These are phyloP conservation scores for Plasmodium berghei DNA, from an alignment of 169 alveolate species.

Conservation along the genomic window DNA sequence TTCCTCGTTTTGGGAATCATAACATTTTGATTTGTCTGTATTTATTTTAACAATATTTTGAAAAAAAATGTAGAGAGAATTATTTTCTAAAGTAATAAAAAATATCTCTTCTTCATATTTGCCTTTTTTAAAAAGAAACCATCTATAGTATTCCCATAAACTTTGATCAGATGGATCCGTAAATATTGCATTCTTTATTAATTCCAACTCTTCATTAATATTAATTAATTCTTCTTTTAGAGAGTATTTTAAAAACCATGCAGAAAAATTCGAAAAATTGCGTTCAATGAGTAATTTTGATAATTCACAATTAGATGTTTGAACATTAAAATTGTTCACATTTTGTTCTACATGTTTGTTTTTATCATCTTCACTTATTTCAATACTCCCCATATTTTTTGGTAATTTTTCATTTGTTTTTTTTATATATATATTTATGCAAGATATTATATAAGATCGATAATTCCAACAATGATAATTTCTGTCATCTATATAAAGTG, in stretches of 20 bases:
- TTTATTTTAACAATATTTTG: conserved; percentile 49
- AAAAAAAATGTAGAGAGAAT: conserved; percentile 45
- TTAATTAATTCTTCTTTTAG: conserved; percentile 34
- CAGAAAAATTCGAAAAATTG: conserved; percentile 75
- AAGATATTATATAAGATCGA: conserved; percentile 55
- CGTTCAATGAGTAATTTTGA: conserved; percentile 47
- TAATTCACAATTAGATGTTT: conserved; percentile 38
- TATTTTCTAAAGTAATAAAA: conserved; percentile 44
- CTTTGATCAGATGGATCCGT: conserved; percentile 76
- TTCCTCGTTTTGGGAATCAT: conserved; percentile 32
- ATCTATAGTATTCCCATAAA: conserved; percentile 71
- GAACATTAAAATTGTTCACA: conserved; percentile 25
- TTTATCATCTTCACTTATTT: conserved; percentile 2
- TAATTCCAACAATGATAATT: conserved; percentile 74
- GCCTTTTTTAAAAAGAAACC: conserved; percentile 75
- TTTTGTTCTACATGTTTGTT: neutral
- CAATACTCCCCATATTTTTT: neutral
- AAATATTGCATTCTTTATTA: conserved; percentile 67
- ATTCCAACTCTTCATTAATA: conserved; percentile 32
- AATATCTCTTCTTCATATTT: conserved; percentile 49
- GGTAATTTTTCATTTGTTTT: neutral
- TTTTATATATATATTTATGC: conserved; percentile 28
- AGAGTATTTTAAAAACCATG: conserved; percentile 70
- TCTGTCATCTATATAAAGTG: conserved; percentile 54
- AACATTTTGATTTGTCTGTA: conserved; percentile 36